These are phyloP conservation scores for Globisporangium spiculum DNA, from an alignment of 352 stramenopile genomes.

Conservation along the genomic window DNA sequence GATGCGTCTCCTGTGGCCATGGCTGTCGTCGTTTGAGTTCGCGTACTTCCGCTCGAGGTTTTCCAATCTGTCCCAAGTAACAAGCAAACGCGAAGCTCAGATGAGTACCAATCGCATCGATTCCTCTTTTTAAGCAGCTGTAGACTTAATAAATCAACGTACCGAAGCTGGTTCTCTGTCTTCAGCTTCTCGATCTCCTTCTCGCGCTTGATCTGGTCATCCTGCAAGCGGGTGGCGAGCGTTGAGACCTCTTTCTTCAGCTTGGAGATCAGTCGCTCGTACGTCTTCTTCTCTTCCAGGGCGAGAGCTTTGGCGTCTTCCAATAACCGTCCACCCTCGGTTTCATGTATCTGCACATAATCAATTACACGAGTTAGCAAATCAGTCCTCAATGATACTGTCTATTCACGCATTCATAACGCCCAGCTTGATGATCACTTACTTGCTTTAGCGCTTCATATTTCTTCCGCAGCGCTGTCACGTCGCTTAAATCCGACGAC, in stretches of 20 bases:
- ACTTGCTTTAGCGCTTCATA: slow-evolving; percentile 49
- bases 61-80: slow-evolving; percentile 23
- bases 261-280: slow-evolving; percentile 69
- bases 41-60: slow-evolving; percentile 25
- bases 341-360: slow-evolving; percentile 45
- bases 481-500: slow-evolving; percentile 4
- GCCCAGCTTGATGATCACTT: not conserved
- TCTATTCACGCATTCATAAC: not conserved
- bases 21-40: slow-evolving; percentile 36
- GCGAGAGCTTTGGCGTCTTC: slow-evolving; percentile 55
- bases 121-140: not conserved
- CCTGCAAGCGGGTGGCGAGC: slow-evolving; percentile 52
- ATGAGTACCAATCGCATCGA: not conserved
- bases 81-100: not conserved
- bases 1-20: slow-evolving; percentile 35
- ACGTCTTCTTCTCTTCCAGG: slow-evolving; percentile 64
- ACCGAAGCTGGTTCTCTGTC: slow-evolving; percentile 39
- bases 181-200: slow-evolving; percentile 50
- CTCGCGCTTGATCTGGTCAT: slow-evolving; percentile 41
- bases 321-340: slow-evolving; percentile 61
- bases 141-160: not conserved
- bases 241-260: slow-evolving; percentile 62
- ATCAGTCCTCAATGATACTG: not conserved
- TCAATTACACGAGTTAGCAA: slow-evolving; percentile 5
- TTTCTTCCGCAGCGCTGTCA: slow-evolving; percentile 30